A percentile compares a stretch with the other conserved stretches of the same genome.
phyloP scores from a whole-genome alignment of 2,329 filamentous ascomycete genomes.

The Colletotrichum eleusines region DNA sequence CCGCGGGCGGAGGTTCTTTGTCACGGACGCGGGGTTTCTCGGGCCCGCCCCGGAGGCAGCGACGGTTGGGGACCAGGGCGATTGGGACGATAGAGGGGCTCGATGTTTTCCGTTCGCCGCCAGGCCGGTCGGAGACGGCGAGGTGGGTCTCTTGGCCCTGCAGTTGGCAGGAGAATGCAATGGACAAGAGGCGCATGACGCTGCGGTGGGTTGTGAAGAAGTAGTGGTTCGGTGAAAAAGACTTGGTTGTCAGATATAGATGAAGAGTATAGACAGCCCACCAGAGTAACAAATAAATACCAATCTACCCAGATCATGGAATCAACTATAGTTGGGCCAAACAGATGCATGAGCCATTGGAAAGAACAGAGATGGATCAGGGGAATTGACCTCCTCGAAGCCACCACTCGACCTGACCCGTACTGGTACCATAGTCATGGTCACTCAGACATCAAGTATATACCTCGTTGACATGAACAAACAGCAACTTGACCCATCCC shows the following conservation, averaged over 20 bases:
- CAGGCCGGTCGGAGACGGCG: not conserved
- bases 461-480: not conserved
- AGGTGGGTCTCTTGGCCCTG: not conserved
- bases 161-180: not conserved
- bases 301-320: not conserved
- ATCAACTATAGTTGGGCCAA: not conserved
- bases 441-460: not conserved
- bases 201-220: not conserved
- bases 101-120: not conserved
- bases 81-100: not conserved
- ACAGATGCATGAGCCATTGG: not conserved
- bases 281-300: not conserved
- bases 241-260: not conserved
- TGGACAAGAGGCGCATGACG: not conserved
- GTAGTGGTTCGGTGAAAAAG: not conserved
- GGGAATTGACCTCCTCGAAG: not conserved
- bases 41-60: not conserved
- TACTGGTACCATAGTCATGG: no score
- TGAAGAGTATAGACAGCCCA: not conserved
- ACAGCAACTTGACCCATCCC: not conserved
- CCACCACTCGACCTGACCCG: not conserved
- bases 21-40: not conserved
- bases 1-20: not conserved
- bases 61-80: not conserved
- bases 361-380: not conserved